phyloP scores from a whole-genome alignment of 495 filamentous ascomycete genomes.

The Sporormia fimetaria region DNA sequence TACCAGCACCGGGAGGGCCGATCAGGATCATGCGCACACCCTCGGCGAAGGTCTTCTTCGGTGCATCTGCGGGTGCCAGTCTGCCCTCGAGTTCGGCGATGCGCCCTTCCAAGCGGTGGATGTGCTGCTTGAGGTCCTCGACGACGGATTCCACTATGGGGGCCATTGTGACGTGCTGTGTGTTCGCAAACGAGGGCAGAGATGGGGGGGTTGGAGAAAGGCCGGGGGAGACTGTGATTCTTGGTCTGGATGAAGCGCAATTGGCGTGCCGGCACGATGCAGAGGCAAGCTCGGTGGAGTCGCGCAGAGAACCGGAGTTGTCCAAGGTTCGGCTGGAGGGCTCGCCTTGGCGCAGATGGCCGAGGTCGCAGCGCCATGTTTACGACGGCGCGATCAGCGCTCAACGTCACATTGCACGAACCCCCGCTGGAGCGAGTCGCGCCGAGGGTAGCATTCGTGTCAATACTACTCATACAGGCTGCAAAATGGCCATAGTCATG shows the following conservation, averaged over 20 bases:
- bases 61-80: slow-evolving; percentile 37
- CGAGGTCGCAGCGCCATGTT: no score
- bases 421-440: no score
- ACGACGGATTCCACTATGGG: slow-evolving; percentile 29
- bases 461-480: no score
- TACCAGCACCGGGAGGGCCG: slow-evolving; percentile 95
- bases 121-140: slow-evolving; percentile 39
- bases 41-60: slow-evolving; percentile 40
- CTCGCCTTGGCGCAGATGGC: no score
- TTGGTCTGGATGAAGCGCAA: slow-evolving; percentile 15
- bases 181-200: slow-evolving; percentile 1
- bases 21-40: slow-evolving; percentile 88
- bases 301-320: no score
- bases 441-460: no score
- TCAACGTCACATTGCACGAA: no score
- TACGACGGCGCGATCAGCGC: no score
- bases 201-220: slow-evolving; percentile 4
- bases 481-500: no score
- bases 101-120: slow-evolving; percentile 72
- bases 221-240: slow-evolving; percentile 4
- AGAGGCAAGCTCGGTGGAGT: not conserved
- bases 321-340: no score
- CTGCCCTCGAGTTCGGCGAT: slow-evolving; percentile 65
- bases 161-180: slow-evolving; percentile 25
- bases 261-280: slow-evolving; percentile 5